These are phyloP conservation scores for Fistulina hepatica DNA, from an alignment of 1,284 basidiomycete genomes.

Conservation along the genomic window DNA sequence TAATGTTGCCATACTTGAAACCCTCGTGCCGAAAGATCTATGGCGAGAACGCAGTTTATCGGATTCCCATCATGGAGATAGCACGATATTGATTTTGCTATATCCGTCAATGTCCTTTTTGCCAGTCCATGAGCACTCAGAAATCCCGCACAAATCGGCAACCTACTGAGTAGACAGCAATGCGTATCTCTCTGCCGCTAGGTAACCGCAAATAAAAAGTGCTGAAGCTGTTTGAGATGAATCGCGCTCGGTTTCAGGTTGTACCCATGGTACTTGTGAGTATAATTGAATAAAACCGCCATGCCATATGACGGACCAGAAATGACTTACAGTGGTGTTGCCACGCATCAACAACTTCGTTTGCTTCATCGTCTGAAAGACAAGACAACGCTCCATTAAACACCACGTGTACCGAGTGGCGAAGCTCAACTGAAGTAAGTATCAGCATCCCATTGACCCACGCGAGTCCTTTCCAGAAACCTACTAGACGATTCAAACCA, in stretches of 20 bases:
- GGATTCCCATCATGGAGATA: constrained; percentile 68
- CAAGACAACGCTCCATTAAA: constrained; percentile 65
- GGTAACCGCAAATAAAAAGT: constrained; percentile 71
- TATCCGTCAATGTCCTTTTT: constrained; percentile 68
- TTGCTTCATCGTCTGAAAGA: constrained; percentile 57
- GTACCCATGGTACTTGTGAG: constrained; percentile 60
- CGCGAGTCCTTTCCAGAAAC: constrained; percentile 17
- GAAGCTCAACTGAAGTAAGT: constrained; percentile 49
- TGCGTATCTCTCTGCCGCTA: constrained; percentile 75
- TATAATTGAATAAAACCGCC: constrained; percentile 11
- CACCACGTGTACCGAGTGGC: constrained; percentile 61
- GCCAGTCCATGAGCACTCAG: neutral
- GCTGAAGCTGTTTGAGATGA: constrained; percentile 51
- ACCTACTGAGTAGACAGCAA: constrained; percentile 61
- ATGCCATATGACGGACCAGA: neutral
- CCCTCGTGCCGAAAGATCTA: constrained; percentile 83
- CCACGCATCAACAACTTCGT: constrained; percentile 54
- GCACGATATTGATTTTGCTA: constrained; percentile 70
- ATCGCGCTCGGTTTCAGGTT: constrained; percentile 44
- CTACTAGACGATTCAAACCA: constrained; percentile 69
- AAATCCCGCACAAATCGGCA: constrained; percentile 1
- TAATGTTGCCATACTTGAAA: constrained; percentile 94
- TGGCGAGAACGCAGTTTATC: constrained; percentile 60
- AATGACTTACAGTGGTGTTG: constrained; percentile 47
- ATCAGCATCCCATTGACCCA: neutral